Conservation (phyloP, 148 eudicot species). For the Diospyros lotus region DNA sequence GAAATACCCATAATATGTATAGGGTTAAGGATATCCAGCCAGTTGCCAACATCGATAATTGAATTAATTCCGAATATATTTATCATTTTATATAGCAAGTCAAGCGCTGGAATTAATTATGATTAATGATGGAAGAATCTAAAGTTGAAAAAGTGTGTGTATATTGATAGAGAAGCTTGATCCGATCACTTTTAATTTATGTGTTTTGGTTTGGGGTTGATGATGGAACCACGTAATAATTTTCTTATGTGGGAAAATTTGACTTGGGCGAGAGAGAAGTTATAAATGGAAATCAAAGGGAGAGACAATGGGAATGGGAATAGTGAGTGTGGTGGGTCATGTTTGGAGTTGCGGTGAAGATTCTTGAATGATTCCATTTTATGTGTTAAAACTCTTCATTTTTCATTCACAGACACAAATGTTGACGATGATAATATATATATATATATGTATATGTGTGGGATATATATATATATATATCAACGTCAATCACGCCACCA, state of each 20-base stretch:
- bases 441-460: not conserved
- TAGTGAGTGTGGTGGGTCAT: conserved; percentile 59
- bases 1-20: too few relatives aligned
- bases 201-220: too few relatives aligned
- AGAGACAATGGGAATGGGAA: too few relatives aligned
- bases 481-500: conserved; percentile 97
- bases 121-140: conserved; percentile 20
- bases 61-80: too few relatives aligned
- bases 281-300: too few relatives aligned
- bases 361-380: conserved; percentile 29
- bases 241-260: conserved; percentile 26
- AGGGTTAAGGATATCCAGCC: too few relatives aligned
- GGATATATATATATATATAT: not conserved
- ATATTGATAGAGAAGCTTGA: conserved; percentile 8
- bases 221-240: conserved; percentile 21
- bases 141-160: conserved; percentile 31
- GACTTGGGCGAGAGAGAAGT: conserved; percentile 25
- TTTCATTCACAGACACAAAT: not conserved
- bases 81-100: too few relatives aligned
- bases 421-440: not conserved
- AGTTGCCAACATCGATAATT: too few relatives aligned
- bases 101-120: not conserved
- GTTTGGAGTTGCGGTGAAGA: conserved; percentile 70
- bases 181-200: too few relatives aligned
- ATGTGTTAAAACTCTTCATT: too few relatives aligned